These are phyloP conservation scores for Thalassiosira allenii DNA, from an alignment of 352 stramenopile species.

Conservation along the genomic window DNA sequence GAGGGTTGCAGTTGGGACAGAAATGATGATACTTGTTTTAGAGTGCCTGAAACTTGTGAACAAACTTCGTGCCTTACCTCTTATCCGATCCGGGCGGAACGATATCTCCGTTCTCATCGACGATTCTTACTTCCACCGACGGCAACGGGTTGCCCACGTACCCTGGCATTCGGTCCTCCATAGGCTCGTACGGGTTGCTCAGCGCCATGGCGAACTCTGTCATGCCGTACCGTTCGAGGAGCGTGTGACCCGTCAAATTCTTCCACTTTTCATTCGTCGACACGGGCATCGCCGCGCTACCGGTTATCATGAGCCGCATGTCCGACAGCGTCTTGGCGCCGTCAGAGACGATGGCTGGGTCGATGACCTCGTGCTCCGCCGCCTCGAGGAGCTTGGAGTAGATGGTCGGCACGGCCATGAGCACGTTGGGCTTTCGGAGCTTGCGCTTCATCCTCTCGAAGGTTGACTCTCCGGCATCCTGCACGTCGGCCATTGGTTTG, in stretches of 20 bases:
- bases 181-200: conserved; percentile 87
- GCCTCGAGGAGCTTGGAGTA: conserved; percentile 90
- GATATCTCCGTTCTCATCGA: conserved; percentile 79
- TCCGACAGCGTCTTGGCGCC: conserved; percentile 15
- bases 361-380: conserved; percentile 27
- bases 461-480: too few species aligned
- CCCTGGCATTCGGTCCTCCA: conserved; percentile 83
- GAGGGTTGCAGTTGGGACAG: too few species aligned
- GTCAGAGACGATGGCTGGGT: too few species aligned
- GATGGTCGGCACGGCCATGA: conserved; percentile 93
- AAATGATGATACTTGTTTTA: conserved; percentile 12
- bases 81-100: too few species aligned
- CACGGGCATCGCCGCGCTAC: conserved; percentile 89
- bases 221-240: conserved; percentile 93
- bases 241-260: conserved; percentile 85
- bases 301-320: conserved; percentile 85
- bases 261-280: conserved; percentile 89
- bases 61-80: too few species aligned
- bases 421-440: conserved; percentile 68
- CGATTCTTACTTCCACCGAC: conserved; percentile 87
- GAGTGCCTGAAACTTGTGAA: too few species aligned
- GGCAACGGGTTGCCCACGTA: conserved; percentile 90
- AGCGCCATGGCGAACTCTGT: conserved; percentile 92
- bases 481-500: conserved; percentile 32
- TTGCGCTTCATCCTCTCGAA: not conserved